Evolutionary conservation across 1,284 basidiomycete species (phyloP), one percentile per base, ranked within the genome.

Genomic region (Tilletia caries): DNA sequence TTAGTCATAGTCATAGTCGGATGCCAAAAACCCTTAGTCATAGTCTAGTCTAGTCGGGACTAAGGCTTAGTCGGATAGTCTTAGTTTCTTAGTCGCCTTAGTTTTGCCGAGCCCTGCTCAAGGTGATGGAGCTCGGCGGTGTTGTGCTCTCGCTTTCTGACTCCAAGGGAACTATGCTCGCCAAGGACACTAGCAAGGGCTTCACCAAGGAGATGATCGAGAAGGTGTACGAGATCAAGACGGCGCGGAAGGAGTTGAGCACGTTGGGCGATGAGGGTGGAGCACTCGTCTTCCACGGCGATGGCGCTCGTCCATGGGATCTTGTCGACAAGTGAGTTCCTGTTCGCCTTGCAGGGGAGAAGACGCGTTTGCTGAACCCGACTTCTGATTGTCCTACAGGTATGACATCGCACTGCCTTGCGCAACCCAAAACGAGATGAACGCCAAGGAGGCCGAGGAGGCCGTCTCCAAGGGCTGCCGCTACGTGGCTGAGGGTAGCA

Each of bases 351-450:
- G n/a, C n/a, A n/a, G n/a, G n/a, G n/a, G n/a, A n/a, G n/a, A n/a
- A n/a, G n/a, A n/a, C n/a, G n/a, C n/a, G n/a, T n/a, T n/a, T n/a
- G n/a, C n/a, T n/a, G n/a, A n/a, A n/a, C n/a, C n/a, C n/a, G n/a
- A n/a, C n/a, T n/a, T n/a, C n/a, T n/a, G n/a, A n/a, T n/a, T n/a
- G n/a, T n/a, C n/a, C n/a, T n/a, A n/a, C 32, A 68, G 62, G 18
- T 79, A 77, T 71, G 89, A 92, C 85, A 88, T 91, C 74, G 91
- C 90, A 2, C 87, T 92, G 25, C 91, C 91, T 29, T 89, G 88
- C 70, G 91, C 91, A 15, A 91, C 90, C 29, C 90, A 92, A 84
- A 92, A 92, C 85, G 91, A 92, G 84, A 87, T 92, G 68, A 87
- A 86, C 54, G 87, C 85, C 65, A 88, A 88, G 75, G 91, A 92